Conservation (phyloP, 176 grass and related monocot genomes). For the Phoenix roebelenii region DNA sequence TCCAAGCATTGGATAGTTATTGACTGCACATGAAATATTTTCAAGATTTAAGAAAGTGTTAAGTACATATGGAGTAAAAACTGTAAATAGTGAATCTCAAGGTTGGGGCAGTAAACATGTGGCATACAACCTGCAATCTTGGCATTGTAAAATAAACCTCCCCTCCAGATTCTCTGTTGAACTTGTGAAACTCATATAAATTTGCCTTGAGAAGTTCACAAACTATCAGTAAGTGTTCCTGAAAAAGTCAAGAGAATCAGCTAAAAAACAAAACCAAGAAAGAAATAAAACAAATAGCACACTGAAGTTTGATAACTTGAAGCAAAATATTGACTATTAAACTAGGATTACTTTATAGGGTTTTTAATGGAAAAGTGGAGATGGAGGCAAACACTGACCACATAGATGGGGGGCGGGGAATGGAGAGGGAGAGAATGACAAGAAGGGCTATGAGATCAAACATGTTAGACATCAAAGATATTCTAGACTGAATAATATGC, state of each 20-base stretch:
- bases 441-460: too few relatives aligned
- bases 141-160: conserved; percentile 99
- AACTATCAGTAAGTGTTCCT: conserved; percentile 99
- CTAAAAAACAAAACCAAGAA: not conserved
- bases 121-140: conserved; percentile 67
- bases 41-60: conserved; percentile 11
- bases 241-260: conserved; percentile 20
- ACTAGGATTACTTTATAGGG: too few relatives aligned
- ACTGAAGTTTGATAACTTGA: too few relatives aligned
- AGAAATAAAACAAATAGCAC: not conserved
- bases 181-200: conserved; percentile 98
- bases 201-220: conserved; percentile 99
- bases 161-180: conserved; percentile 97
- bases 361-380: too few relatives aligned
- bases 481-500: too few relatives aligned
- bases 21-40: conserved; percentile 48
- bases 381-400: too few relatives aligned
- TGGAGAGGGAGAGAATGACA: too few relatives aligned
- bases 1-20: conserved; percentile 97
- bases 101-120: not conserved
- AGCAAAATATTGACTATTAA: too few relatives aligned
- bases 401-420: too few relatives aligned
- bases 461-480: too few relatives aligned
- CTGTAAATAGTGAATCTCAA: not conserved
- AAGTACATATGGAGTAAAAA: conserved; percentile 2